These are phyloP conservation scores for Paraconiothyrium brasiliense DNA, from an alignment of 2,329 filamentous ascomycete species.

Conservation along the genomic window DNA sequence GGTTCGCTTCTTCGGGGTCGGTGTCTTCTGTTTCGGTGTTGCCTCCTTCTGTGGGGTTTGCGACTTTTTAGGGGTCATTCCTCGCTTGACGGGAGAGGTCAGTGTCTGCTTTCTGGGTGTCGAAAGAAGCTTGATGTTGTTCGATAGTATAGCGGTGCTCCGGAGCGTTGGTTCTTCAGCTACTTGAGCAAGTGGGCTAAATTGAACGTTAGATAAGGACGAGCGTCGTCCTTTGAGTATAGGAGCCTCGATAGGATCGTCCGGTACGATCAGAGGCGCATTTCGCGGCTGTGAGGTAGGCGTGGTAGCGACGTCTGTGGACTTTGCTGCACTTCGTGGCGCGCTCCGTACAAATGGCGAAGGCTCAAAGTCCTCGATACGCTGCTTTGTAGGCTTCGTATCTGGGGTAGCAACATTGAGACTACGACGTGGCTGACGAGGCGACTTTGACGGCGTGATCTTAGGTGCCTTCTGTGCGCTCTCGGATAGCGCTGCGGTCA, in stretches of 20 bases:
- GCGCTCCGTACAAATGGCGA: slow-evolving; percentile 45
- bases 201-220: slow-evolving; percentile 45
- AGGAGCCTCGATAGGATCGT: slow-evolving; percentile 46
- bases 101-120: slow-evolving; percentile 59
- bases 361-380: slow-evolving; percentile 44
- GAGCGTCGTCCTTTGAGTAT: slow-evolving; percentile 47
- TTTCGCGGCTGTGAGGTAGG: slow-evolving; percentile 31
- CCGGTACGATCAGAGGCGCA: slow-evolving; percentile 33
- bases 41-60: slow-evolving; percentile 49
- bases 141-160: slow-evolving; percentile 47
- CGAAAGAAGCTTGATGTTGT: slow-evolving; percentile 58
- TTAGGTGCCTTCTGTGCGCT: slow-evolving; percentile 27
- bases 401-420: slow-evolving; percentile 43
- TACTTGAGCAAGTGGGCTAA: slow-evolving; percentile 43
- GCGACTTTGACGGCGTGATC: slow-evolving; percentile 37
- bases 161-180: slow-evolving; percentile 42
- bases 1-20: slow-evolving; percentile 45
- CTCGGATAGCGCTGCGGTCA: slow-evolving; percentile 17
- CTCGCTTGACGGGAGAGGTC: slow-evolving; percentile 54
- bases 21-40: slow-evolving; percentile 53
- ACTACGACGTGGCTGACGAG: slow-evolving; percentile 34
- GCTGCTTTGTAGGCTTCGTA: slow-evolving; percentile 32
- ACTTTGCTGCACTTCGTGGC: slow-evolving; percentile 30
- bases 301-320: slow-evolving; percentile 32
- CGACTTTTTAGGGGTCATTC: slow-evolving; percentile 48